Evolutionary conservation across 345 rosid species (phyloP), one percentile per base, ranked within the genome.

Genomic region (Eutrema japonicum): DNA sequence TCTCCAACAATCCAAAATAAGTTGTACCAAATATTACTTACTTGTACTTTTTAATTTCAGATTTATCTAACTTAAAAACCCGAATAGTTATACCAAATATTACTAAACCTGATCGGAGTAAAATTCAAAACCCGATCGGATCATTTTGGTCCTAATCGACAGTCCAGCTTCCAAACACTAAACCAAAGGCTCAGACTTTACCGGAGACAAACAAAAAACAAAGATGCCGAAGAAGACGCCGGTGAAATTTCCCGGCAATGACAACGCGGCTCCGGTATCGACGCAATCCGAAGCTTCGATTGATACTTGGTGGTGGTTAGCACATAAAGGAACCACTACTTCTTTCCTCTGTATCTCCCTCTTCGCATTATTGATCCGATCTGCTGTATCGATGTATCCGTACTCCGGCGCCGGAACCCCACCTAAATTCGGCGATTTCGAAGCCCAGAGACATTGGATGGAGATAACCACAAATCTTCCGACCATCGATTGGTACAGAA

Each of bases 381-480:
- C 78, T 14, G 85, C 91, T 32, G 84, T 90, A 16, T 85, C 97
- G 11, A 83, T 88, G 49, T 96, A 84, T 60, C 81, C 89, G 0
- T 95, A 92, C 78, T 90, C 98, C 33, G 99, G 99, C 58, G 96
- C 96, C 46, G 85, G 86, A 48, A 80, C 18, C 10, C 91, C 96
- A 2, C 98, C 99, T 0, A 92, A 85, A 68, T 92, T 83, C 52
- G 98, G 99, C 9, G 99, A 95, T 71, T 95, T 85, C 75, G 98
- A 95, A 77, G 99, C 98, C 18, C 99, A 90, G 50, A 78, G 96
- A 74, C 99, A 92, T 77, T 95, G 99, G 98, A 92, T 95, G 99
- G 99, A 92, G 88, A 90, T 92, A 59, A 90, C 99, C n/a, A 58
- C 80, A 2, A 88, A 92, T 84, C 88, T 90, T 37, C 91, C 92